A percentile compares a stretch with the other conserved stretches of the same genome.
phyloP scores from a whole-genome alignment of 1,284 basidiomycete species.

The Sparassis latifolia region DNA sequence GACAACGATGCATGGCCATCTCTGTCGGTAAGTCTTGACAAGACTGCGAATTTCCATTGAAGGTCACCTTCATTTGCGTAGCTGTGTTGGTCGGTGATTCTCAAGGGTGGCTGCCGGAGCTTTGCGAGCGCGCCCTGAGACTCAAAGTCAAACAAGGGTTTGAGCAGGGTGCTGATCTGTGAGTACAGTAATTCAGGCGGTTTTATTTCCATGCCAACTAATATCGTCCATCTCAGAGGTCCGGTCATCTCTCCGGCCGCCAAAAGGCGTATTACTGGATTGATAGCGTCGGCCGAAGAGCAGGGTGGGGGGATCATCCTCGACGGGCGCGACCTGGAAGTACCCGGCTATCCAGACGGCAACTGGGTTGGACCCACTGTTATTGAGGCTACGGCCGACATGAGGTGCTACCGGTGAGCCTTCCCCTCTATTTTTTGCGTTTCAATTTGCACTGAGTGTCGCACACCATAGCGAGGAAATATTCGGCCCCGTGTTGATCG shows the following conservation, averaged over 20 bases:
- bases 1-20: conserved; percentile 94
- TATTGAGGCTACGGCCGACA: conserved; percentile 75
- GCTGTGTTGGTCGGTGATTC: conserved; percentile 83
- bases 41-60: background rate
- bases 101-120: conserved; percentile 80
- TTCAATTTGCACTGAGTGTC: background rate
- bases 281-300: conserved; percentile 77
- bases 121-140: conserved; percentile 77
- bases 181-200: conserved; percentile 24
- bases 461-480: conserved; percentile 72
- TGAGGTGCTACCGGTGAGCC: conserved; percentile 83
- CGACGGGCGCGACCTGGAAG: conserved; percentile 73
- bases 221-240: conserved; percentile 47
- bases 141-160: conserved; percentile 90
- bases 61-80: conserved; percentile 14
- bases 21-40: conserved; percentile 64
- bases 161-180: conserved; percentile 84
- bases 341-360: conserved; percentile 79
- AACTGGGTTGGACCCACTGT: conserved; percentile 97
- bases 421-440: background rate
- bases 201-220: conserved; percentile 4
- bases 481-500: conserved; percentile 87
- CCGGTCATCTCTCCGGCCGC: conserved; percentile 91
- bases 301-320: conserved; percentile 88
- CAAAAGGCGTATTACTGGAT: conserved; percentile 69